phyloP scores from a whole-genome alignment of 2,329 filamentous ascomycete genomes.

The Epichloe aotearoae region DNA sequence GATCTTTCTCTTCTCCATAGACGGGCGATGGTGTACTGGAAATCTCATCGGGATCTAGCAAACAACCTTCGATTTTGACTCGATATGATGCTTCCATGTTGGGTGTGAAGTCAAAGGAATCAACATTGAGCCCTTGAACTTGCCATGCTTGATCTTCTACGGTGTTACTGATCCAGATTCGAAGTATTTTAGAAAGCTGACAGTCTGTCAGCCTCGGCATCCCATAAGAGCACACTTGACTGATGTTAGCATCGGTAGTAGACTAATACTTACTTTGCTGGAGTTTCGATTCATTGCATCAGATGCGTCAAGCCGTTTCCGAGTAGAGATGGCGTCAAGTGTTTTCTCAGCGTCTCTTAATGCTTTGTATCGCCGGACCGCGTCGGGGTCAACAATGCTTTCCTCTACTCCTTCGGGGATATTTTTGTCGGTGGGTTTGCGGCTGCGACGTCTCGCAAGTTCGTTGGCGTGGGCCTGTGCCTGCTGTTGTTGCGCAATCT shows the following conservation, averaged over 20 bases:
- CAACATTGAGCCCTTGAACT: slow-evolving; percentile 49
- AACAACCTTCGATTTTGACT: slow-evolving; percentile 80
- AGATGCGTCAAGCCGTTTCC: slow-evolving; percentile 75
- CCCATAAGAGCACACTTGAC: neutral
- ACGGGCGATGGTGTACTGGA: neutral
- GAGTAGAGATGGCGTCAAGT: slow-evolving; percentile 84
- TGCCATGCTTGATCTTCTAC: slow-evolving; percentile 94
- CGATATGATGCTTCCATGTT: slow-evolving; percentile 69
- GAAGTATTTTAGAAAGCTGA: slow-evolving; percentile 67
- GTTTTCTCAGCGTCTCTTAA: slow-evolving; percentile 77
- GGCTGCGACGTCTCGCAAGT: slow-evolving; percentile 64
- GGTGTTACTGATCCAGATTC: slow-evolving; percentile 91
- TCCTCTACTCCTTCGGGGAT: slow-evolving; percentile 83
- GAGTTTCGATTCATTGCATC: slow-evolving; percentile 34
- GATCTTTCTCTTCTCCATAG: neutral
- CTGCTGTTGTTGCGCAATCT: slow-evolving; percentile 38
- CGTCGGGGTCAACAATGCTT: slow-evolving; percentile 61
- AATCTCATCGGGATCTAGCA: slow-evolving; percentile 57
- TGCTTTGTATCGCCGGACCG: slow-evolving; percentile 67
- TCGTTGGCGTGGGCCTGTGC: slow-evolving; percentile 43
- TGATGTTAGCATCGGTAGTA: neutral
- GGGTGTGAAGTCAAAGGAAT: slow-evolving; percentile 70
- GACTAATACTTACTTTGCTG: slow-evolving; percentile 40
- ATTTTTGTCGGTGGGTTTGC: slow-evolving; percentile 89
- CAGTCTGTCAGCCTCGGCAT: slow-evolving; percentile 7